A percentile compares a stretch with the other conserved stretches of the same genome.
These are phyloP conservation scores for Onygena corvina DNA, from an alignment of 2,329 filamentous ascomycete species.

Conservation along the genomic window DNA sequence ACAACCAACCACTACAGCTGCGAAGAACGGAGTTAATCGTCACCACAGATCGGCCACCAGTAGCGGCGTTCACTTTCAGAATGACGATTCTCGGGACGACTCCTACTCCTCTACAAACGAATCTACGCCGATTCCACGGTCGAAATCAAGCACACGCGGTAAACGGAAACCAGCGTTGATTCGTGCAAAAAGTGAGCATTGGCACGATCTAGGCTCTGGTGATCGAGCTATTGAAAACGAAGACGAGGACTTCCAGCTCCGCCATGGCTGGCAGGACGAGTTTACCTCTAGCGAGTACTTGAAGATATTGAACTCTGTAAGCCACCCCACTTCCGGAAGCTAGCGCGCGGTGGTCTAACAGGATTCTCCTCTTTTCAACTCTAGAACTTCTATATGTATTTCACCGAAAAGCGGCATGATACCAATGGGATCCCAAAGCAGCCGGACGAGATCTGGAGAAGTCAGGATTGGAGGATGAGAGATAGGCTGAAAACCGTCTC, in stretches of 20 bases:
- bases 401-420: slow-evolving; percentile 94
- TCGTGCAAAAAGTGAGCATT: slow-evolving; percentile 44
- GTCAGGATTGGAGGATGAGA: slow-evolving; percentile 91
- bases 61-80: neutral
- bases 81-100: neutral
- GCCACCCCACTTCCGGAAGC: slow-evolving; percentile 30
- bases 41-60: slow-evolving; percentile 7
- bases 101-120: slow-evolving; percentile 8
- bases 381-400: slow-evolving; percentile 99
- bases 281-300: slow-evolving; percentile 85
- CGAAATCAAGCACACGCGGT: slow-evolving; percentile 13
- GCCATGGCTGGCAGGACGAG: slow-evolving; percentile 87
- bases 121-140: neutral
- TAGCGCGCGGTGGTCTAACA: neutral
- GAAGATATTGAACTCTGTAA: slow-evolving; percentile 65
- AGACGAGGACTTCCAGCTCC: slow-evolving; percentile 47
- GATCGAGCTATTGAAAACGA: slow-evolving; percentile 27
- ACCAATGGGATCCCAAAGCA: slow-evolving; percentile 75
- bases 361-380: neutral
- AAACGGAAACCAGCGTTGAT: slow-evolving; percentile 32
- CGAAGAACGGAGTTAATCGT: slow-evolving; percentile 6
- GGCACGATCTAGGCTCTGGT: slow-evolving; percentile 29
- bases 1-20: neutral
- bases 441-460: slow-evolving; percentile 44
- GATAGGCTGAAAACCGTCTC: slow-evolving; percentile 95